Conservation (phyloP, 257 asterid species). For the Ballota nigra region DNA sequence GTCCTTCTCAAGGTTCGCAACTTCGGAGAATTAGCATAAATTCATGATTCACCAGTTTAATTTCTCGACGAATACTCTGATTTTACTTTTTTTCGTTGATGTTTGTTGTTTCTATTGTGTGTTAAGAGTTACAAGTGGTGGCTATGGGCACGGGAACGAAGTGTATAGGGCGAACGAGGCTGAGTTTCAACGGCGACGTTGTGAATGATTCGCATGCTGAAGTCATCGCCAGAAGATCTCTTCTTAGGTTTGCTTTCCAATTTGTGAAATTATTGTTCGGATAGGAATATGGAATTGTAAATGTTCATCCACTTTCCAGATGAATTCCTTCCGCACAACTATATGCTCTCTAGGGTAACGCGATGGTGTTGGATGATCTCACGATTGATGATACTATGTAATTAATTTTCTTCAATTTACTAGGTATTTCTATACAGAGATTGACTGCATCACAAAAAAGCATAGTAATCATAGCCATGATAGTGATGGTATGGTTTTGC, state of each 20-base stretch:
- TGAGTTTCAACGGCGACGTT: conserved; percentile 71
- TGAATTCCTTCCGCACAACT: neutral
- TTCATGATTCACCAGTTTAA: neutral
- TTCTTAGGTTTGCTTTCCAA: conserved; percentile 53
- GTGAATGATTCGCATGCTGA: conserved; percentile 96
- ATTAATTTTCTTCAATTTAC: conserved; percentile 19
- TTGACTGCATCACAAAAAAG: conserved; percentile 31
- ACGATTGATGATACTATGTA: neutral
- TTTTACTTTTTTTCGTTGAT: neutral
- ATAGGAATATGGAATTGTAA: neutral
- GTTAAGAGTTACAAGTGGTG: conserved; percentile 62
- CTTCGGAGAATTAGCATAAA: neutral
- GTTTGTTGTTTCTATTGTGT: conserved; percentile 7
- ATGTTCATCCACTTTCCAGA: neutral
- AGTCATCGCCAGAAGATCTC: conserved; percentile 82
- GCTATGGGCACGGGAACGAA: conserved; percentile 95
- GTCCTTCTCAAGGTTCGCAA: conserved; percentile 54
- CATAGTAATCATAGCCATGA: conserved; percentile 28
- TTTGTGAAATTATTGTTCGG: neutral
- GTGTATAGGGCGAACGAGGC: conserved; percentile 70
- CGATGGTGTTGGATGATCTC: neutral
- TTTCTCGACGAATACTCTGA: neutral
- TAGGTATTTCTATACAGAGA: conserved; percentile 76
- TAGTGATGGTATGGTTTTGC: conserved; percentile 26
- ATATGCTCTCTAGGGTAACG: neutral